Evolutionary conservation across 78 protist genomes (phyloP).

Genomic region (Anaeramoeba flamelloides): DNA sequence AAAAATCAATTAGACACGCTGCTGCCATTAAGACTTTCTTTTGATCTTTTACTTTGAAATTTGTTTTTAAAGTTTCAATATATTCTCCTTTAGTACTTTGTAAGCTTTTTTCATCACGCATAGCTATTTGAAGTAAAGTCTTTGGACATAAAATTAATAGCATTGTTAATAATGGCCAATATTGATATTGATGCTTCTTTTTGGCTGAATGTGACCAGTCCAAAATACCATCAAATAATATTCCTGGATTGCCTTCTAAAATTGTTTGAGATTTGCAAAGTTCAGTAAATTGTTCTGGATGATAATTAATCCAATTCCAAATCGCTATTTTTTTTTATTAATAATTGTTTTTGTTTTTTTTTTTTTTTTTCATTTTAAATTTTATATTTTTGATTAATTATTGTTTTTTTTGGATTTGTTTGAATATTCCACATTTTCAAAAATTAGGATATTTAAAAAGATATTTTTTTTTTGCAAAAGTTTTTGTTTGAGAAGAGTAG

Average conservation of each 20-base stretch:
- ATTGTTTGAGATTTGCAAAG: not conserved
- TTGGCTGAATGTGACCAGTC: constrained; percentile 23
- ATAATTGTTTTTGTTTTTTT: no score
- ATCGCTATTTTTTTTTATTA: not conserved
- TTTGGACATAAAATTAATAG: constrained; percentile 38
- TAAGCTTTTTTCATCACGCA: not conserved
- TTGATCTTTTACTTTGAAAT: constrained; percentile 7
- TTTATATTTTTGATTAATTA: no score
- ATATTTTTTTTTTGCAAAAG: no score
- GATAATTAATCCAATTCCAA: not conserved
- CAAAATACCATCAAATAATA: constrained; percentile 25
- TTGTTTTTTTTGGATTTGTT: no score
- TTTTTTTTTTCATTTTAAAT: no score
- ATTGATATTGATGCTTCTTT: constrained; percentile 23
- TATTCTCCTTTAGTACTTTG: constrained; percentile 15
- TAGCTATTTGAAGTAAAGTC: constrained; percentile 14
- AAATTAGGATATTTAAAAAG: no score
- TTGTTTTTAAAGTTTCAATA: constrained; percentile 18
- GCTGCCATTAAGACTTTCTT: constrained; percentile 32
- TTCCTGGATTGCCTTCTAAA: constrained; percentile 14
- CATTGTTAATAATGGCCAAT: constrained; percentile 43
- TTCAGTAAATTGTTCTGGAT: not conserved
- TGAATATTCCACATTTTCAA: no score
- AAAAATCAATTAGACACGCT: constrained; percentile 32
- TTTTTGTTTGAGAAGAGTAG: no score